Conservation (phyloP, 2,329 filamentous ascomycete species). For the Talaromyces sp. region DNA sequence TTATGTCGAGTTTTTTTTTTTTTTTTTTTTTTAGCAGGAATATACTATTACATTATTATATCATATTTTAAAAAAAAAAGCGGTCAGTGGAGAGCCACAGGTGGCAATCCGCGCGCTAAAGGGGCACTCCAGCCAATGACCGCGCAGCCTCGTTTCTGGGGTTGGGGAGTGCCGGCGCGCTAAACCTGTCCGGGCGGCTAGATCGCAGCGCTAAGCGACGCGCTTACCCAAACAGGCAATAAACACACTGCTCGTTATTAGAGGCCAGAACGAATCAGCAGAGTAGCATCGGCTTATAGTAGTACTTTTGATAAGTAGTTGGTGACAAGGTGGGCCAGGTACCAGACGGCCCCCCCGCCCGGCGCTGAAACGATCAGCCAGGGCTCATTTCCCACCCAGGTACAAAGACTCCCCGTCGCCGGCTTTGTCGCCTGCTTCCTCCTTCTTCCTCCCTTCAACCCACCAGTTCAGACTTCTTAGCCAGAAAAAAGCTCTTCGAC, state of each 20-base stretch:
- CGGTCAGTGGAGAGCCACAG: neutral
- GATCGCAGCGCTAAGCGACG: neutral
- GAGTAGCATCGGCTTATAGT: neutral
- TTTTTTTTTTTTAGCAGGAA: too few species aligned
- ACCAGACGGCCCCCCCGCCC: neutral
- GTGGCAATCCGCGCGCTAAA: neutral
- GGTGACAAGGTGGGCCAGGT: neutral
- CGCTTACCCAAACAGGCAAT: neutral
- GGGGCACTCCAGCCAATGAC: neutral
- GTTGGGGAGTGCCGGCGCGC: neutral
- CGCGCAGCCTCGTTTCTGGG: neutral
- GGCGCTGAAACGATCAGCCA: constrained; percentile 7
- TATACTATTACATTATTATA: too few species aligned
- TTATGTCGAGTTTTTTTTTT: too few species aligned
- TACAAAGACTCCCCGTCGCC: constrained; percentile 31
- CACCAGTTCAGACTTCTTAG: neutral
- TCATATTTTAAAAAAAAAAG: neutral
- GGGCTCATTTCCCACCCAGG: constrained; percentile 17
- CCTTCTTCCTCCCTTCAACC: neutral
- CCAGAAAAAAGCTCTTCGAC: constrained; percentile 28
- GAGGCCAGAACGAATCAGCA: neutral
- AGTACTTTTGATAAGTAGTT: too few species aligned
- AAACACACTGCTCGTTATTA: neutral
- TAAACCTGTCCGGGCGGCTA: neutral
- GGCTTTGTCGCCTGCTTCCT: constrained; percentile 11